These are phyloP conservation scores for Solanum arcanum DNA, from an alignment of 257 asterid species.

Conservation along the genomic window DNA sequence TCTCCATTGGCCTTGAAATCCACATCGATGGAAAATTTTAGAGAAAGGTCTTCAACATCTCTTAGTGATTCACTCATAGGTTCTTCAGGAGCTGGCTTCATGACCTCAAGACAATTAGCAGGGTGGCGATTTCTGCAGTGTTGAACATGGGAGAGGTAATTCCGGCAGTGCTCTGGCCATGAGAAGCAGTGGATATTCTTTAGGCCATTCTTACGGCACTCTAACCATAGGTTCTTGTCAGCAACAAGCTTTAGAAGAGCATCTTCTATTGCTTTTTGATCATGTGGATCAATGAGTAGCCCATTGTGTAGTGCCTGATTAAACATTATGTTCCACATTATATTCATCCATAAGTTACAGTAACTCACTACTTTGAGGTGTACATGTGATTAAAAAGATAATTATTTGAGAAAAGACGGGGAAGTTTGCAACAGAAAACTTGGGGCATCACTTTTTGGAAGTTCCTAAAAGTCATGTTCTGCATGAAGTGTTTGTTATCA, in stretches of 20 bases:
- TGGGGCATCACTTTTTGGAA: not conserved
- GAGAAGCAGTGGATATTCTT: conserved; percentile 52
- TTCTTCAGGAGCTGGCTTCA: conserved; percentile 38
- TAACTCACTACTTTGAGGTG: not conserved
- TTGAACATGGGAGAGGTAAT: conserved; percentile 45
- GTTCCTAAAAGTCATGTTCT: not conserved
- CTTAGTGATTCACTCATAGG: conserved; percentile 53
- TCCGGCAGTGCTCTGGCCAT: conserved; percentile 67
- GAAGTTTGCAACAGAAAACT: not conserved
- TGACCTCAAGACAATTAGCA: conserved; percentile 28
- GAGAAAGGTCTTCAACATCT: conserved; percentile 47
- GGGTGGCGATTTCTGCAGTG: conserved; percentile 41
- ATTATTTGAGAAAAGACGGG: not conserved
- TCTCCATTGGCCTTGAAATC: conserved; percentile 40
- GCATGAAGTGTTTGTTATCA: not conserved
- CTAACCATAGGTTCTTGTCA: conserved; percentile 52
- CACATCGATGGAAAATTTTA: conserved; percentile 41
- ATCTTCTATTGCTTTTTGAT: conserved; percentile 42
- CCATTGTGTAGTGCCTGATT: conserved; percentile 56
- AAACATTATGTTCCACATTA: not conserved
- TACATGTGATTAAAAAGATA: not conserved
- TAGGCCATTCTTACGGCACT: conserved; percentile 50
- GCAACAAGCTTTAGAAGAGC: conserved; percentile 62
- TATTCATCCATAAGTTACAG: not conserved
- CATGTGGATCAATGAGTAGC: conserved; percentile 56